Percentiles rank a stretch among this genome's conserved stretches.
Conservation (phyloP, 2,329 filamentous ascomycete species). For the Colletotrichum sp. region DNA sequence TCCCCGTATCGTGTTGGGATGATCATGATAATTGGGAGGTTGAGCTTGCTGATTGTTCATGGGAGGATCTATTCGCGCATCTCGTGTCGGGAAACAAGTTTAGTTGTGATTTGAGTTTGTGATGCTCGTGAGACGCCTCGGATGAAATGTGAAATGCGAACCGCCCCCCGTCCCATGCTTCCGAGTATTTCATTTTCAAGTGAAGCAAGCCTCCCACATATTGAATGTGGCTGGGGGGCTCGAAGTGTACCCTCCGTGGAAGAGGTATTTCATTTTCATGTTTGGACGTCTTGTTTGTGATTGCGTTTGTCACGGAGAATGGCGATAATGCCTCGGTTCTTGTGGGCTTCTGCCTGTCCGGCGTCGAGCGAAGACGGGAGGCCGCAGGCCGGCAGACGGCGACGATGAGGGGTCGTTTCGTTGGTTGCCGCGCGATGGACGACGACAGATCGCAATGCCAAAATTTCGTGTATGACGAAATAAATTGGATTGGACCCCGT, state of each 20-base stretch:
- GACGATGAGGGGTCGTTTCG: not conserved
- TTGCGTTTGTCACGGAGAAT: not conserved
- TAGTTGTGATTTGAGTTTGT: not conserved
- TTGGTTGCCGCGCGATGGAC: not conserved
- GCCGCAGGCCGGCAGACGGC: not conserved
- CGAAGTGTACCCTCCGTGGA: not conserved
- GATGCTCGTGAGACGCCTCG: not conserved
- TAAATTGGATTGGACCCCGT: not conserved
- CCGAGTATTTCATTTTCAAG: not conserved
- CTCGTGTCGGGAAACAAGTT: not conserved
- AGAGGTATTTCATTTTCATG: not conserved
- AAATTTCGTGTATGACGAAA: slow-evolving; percentile 1
- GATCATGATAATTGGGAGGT: not conserved
- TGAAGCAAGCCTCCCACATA: not conserved
- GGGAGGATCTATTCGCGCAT: not conserved
- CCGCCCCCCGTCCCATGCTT: not conserved
- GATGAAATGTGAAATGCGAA: not conserved
- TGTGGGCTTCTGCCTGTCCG: not conserved
- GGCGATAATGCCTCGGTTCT: not conserved
- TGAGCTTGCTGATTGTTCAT: not conserved
- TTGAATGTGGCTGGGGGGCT: not conserved
- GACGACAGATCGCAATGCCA: not conserved
- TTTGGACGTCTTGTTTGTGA: not conserved
- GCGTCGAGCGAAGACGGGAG: not conserved
- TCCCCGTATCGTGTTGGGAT: not conserved